Conservation (phyloP, 2,329 filamentous ascomycete species). For the Apiospora pterosperma region DNA sequence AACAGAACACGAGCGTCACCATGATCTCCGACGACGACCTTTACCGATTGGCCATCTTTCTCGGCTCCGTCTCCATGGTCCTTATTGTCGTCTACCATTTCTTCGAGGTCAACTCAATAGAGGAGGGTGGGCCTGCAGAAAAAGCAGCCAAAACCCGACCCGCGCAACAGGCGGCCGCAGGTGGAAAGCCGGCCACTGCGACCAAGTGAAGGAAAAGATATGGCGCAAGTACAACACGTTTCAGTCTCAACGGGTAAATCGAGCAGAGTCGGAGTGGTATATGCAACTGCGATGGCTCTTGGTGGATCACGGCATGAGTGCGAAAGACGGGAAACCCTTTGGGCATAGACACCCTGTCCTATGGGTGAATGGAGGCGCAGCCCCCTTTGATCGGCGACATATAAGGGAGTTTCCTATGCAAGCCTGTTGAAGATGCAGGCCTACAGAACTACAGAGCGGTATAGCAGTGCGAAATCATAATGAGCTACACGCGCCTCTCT, state of each 20-base stretch:
- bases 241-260: background rate
- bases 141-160: constrained; percentile 25
- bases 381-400: background rate
- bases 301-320: background rate
- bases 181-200: constrained; percentile 16
- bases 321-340: background rate
- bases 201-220: background rate
- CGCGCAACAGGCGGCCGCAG: constrained; percentile 18
- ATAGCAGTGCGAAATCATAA: background rate
- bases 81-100: constrained; percentile 95
- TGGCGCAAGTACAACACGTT: background rate
- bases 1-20: constrained; percentile 32
- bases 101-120: constrained; percentile 82
- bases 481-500: background rate
- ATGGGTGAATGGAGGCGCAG: background rate
- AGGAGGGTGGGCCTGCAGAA: constrained; percentile 21
- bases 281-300: background rate
- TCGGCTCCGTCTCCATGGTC: constrained; percentile 85
- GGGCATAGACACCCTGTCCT: background rate
- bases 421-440: background rate
- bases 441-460: background rate
- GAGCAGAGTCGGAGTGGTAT: background rate
- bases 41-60: constrained; percentile 88
- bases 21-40: constrained; percentile 97
- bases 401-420: background rate